Evolutionary conservation across 2,329 filamentous ascomycete species (phyloP).

Genomic region (Sporothrix globosa): DNA sequence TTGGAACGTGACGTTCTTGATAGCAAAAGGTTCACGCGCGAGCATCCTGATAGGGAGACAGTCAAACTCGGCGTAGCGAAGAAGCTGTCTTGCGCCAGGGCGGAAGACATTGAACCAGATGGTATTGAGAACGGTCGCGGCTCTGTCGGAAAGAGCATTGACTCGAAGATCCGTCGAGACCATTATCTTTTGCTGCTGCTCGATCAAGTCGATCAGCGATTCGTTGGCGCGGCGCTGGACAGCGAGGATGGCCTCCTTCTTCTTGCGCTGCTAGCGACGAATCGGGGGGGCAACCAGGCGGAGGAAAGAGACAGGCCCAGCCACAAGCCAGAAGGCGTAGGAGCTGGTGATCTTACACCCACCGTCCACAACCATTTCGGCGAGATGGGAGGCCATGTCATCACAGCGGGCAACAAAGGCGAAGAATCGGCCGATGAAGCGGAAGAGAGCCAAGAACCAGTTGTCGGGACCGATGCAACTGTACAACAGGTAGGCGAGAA

Average conservation of each 20-base stretch:
- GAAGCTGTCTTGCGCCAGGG: slow-evolving; percentile 18
- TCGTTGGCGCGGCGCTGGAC: slow-evolving; percentile 20
- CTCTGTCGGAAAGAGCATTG: not conserved
- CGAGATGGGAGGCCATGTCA: not conserved
- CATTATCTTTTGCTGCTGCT: slow-evolving; percentile 12
- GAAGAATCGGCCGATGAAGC: not conserved
- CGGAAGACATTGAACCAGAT: slow-evolving; percentile 29
- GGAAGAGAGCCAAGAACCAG: not conserved
- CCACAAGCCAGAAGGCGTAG: not conserved
- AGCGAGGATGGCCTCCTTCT: not conserved
- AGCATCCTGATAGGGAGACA: not conserved
- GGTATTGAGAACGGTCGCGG: not conserved
- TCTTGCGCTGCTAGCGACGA: slow-evolving; percentile 1
- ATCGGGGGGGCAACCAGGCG: not conserved
- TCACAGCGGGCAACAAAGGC: slow-evolving; percentile 23
- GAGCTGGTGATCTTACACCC: not conserved
- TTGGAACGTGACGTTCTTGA: slow-evolving; percentile 5
- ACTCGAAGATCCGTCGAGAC: not conserved
- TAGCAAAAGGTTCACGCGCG: not conserved
- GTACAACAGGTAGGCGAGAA: not conserved
- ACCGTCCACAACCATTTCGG: not conserved
- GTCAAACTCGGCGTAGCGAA: slow-evolving; percentile 4
- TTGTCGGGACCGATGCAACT: not conserved
- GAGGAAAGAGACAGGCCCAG: not conserved
- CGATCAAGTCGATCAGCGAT: not conserved